Conservation (phyloP, 371 early-diverging fungal species). For the Mortierella sp. region DNA sequence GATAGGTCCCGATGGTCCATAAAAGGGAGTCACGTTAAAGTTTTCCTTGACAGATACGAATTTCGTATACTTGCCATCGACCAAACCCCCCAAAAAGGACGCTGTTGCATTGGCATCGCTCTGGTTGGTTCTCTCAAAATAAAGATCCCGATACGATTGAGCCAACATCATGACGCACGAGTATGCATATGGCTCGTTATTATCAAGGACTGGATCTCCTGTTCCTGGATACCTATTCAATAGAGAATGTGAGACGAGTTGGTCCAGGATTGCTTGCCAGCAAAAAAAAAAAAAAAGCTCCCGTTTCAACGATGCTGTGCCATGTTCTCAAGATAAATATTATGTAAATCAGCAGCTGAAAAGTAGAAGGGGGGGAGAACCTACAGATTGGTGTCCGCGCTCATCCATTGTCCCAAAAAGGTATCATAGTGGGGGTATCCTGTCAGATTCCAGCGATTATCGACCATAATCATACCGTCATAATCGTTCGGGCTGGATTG, state of each 20-base stretch:
- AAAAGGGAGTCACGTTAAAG: background rate
- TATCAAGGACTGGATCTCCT: conserved; percentile 13
- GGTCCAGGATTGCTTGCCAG: too few species aligned
- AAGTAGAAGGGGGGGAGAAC: too few species aligned
- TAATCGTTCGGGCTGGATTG: conserved; percentile 5
- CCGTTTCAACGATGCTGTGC: background rate
- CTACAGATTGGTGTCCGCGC: background rate
- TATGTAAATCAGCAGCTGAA: too few species aligned
- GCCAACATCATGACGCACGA: conserved; percentile 27
- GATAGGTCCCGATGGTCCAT: conserved; percentile 9
- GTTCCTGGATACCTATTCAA: conserved; percentile 20
- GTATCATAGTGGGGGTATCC: conserved; percentile 15
- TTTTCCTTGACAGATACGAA: background rate
- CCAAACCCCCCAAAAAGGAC: background rate
- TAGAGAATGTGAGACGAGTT: background rate
- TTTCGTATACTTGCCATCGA: background rate
- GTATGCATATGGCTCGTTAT: conserved; percentile 20
- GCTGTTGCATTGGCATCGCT: background rate
- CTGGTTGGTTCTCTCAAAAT: background rate
- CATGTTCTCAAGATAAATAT: background rate
- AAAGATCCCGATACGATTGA: conserved; percentile 1
- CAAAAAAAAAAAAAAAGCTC: background rate
- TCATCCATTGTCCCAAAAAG: conserved; percentile 10
- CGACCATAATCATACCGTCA: conserved; percentile 25
- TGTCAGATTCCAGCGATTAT: conserved; percentile 18